Evolutionary conservation across 371 early-diverging fungal species (phyloP), one percentile per base, ranked within the genome.

Genomic region (Circinella minor): DNA sequence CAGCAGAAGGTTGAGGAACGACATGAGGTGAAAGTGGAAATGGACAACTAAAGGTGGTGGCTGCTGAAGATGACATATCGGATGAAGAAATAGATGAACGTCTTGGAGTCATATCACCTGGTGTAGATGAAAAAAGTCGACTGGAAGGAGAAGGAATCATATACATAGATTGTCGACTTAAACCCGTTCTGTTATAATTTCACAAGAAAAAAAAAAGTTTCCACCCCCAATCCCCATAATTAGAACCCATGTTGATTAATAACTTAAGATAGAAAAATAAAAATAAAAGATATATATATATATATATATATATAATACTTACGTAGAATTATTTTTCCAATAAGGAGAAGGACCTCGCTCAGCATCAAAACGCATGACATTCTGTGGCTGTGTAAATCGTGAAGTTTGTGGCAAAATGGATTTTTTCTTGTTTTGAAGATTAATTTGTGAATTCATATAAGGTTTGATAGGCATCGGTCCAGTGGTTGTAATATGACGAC

Each of bases 1-100:
- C 81, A 1, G 76, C 66, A 3, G 84, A 72, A 3, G 90, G 89
- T 63, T 87, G 88, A 17, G 71, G 75, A 5, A 86, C 69, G 0
- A 75, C 78, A 69, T 77, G 67, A 7, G 78, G 79, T 11, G 85
- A 81, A 8, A 85, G 47, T 11, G 80, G 80, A 37, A 77, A 76
- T 11, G 84, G 81, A 60, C 81, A 84, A 10, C 55, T 46, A 9
- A 57, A 51, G 11, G 68, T 37, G 4, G 61, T 59, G 18, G 68
- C 37, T 10, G 64, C 36, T 10, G 67, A 67, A 11, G 71, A 71
- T 27, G 49, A 54, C n/a, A 55, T 27, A 48, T 55, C 57, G 7
- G 72, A 72, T 4, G 65, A 64, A 4, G 67, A 63, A 11, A 68
- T 60, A 6, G 72, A 68, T 14, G 67, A 60, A 36, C 63, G 68